Base-by-base conservation (phyloP, 148 eudicot genomes). In the Amaranthus cruentus region DNA sequence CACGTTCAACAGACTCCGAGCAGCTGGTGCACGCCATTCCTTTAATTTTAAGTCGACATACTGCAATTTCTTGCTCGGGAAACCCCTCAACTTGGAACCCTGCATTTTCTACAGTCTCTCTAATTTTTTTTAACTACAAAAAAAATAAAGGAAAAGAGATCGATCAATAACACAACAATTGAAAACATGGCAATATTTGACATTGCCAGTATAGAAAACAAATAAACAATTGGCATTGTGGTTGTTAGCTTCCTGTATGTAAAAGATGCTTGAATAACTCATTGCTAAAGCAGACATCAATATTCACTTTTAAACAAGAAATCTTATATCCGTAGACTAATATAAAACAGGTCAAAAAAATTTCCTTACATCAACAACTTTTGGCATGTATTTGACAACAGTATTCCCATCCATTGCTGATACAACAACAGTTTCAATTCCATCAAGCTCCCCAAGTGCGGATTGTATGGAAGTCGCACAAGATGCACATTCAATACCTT, bases 11-110 rank as follows among this genome's bases (percentile, higher is more conserved):
- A 69, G 99, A 84, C 79, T 91, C 99, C 10, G 99, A 86, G 81
- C 99, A 95, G 85, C 90, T 91, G 50, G 99, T 95, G 86, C 99
- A 95, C 72, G 91, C 84, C 99, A 95, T 91, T 71, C 97, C 97
- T 84, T 90, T 95, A 50, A 95, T 86, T 85, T 82, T 84, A 55
- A 95, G 78, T 68, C 97, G 80, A 78, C 93, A 90, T 38, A 90
- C 90, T 50, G 83, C 91, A 57, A 91, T 85, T 49, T 89, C 96
- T 78, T 91, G 91, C 62, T 87, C 97, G 49, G 89, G 79, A 76
- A 82, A 84, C 55, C 82, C 96, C 68, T 82, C 83, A 78, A 88
- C 93, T 81, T 85, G 80, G 65, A 94, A 94, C 18, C 98, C 96
- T 21, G 96, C 83, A 49, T 84, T 83, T 86, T 94, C 96, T 76